These are phyloP conservation scores for Aspergillus puulaauensis DNA, from an alignment of 2,329 filamentous ascomycete genomes.

Conservation along the genomic window DNA sequence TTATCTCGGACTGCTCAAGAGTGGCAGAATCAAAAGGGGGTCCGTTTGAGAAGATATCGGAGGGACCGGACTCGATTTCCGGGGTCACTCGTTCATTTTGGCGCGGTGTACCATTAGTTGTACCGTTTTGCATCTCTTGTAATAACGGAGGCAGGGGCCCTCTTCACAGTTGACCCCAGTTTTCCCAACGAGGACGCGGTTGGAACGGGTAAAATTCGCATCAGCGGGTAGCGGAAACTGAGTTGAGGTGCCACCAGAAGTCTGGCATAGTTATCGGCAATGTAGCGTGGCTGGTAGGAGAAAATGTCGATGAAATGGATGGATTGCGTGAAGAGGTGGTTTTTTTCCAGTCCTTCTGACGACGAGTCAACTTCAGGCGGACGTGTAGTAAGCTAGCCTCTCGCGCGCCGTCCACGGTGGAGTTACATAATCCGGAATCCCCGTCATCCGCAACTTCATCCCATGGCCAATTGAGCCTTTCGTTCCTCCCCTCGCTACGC, in stretches of 20 bases:
- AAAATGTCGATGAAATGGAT: slow-evolving; percentile 31
- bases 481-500: slow-evolving; percentile 19
- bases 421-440: slow-evolving; percentile 26
- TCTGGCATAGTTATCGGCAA: slow-evolving; percentile 48
- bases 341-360: slow-evolving; percentile 41
- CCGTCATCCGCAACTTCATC: slow-evolving; percentile 23
- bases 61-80: slow-evolving; percentile 23
- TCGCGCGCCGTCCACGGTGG: slow-evolving; percentile 9
- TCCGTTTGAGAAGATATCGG: slow-evolving; percentile 23
- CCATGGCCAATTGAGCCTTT: slow-evolving; percentile 21
- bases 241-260: slow-evolving; percentile 34
- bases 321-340: slow-evolving; percentile 41
- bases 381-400: slow-evolving; percentile 34
- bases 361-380: slow-evolving; percentile 20
- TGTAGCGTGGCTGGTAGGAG: slow-evolving; percentile 38
- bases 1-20: slow-evolving; percentile 27
- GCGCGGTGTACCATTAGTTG: slow-evolving; percentile 39
- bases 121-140: slow-evolving; percentile 50
- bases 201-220: slow-evolving; percentile 35
- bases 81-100: slow-evolving; percentile 40
- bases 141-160: slow-evolving; percentile 43
- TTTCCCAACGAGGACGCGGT: slow-evolving; percentile 44
- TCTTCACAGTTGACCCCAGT: slow-evolving; percentile 43
- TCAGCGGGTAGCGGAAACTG: slow-evolving; percentile 40
- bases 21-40: slow-evolving; percentile 21